A percentile compares a stretch with the other conserved stretches of the same genome.
Evolutionary conservation across 768 basidiomycete genomes (phyloP).

Genomic region (Erythrobasidium yunnanense): DNA sequence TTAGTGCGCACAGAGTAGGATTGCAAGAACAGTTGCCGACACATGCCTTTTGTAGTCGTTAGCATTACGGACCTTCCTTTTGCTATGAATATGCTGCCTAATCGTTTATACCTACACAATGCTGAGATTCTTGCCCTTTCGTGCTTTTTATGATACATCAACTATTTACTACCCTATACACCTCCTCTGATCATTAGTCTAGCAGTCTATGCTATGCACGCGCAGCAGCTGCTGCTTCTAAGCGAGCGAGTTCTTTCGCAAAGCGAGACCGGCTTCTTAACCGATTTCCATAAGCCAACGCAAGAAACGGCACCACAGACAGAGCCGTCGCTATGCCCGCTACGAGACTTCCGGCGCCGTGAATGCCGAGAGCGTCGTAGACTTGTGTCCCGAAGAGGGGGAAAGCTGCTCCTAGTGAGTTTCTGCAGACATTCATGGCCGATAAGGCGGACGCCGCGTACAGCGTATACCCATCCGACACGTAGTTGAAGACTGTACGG

Average conservation of each 20-base stretch:
- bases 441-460: slow-evolving; percentile 10
- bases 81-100: too few relatives aligned
- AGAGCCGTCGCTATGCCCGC: slow-evolving; percentile 1
- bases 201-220: too few relatives aligned
- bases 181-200: too few relatives aligned
- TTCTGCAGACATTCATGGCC: slow-evolving; percentile 6
- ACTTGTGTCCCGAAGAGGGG: slow-evolving; percentile 4
- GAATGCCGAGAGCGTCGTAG: slow-evolving; percentile 14
- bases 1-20: not conserved
- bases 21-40: not conserved
- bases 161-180: too few relatives aligned
- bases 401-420: slow-evolving; percentile 13
- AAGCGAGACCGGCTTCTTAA: not conserved
- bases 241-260: slow-evolving; percentile 15
- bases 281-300: not conserved
- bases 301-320: slow-evolving; percentile 6
- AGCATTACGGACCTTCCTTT: too few relatives aligned
- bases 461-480: slow-evolving; percentile 6
- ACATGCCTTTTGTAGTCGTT: not conserved
- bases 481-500: not conserved
- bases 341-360: slow-evolving; percentile 13
- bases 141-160: too few relatives aligned
- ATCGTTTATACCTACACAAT: too few relatives aligned
- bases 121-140: too few relatives aligned
- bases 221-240: too few relatives aligned